Evolutionary conservation across 768 basidiomycete genomes (phyloP).

Genomic region (Obba rivulosa): DNA sequence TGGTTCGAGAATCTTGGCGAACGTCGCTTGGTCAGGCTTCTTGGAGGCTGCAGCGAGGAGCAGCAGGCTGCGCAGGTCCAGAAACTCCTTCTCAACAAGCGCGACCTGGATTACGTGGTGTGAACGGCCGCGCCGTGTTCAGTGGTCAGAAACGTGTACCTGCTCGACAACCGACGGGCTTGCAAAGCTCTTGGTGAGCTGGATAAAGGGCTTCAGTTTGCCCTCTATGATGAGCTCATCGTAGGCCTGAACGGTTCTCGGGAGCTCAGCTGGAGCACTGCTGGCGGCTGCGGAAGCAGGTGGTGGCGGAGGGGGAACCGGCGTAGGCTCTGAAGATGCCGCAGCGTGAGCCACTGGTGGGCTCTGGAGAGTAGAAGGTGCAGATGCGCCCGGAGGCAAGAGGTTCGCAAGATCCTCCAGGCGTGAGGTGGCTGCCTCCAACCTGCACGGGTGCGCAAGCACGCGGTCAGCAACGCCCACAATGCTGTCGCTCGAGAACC

Average conservation of each 20-base stretch:
- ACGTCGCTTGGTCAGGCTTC: constrained; percentile 64
- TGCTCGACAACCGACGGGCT: constrained; percentile 69
- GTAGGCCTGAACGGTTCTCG: constrained; percentile 66
- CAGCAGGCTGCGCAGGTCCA: constrained; percentile 64
- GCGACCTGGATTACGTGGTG: constrained; percentile 43
- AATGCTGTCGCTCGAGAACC: neutral
- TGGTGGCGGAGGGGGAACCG: constrained; percentile 25
- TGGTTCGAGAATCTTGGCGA: constrained; percentile 57
- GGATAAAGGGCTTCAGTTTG: constrained; percentile 68
- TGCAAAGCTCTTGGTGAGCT: constrained; percentile 67
- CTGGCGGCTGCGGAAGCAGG: constrained; percentile 33
- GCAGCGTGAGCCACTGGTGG: constrained; percentile 1
- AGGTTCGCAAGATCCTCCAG: constrained; percentile 83
- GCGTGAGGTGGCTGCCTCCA: constrained; percentile 90
- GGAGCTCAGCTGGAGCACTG: constrained; percentile 35
- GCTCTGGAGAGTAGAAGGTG: constrained; percentile 11
- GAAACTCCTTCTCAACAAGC: constrained; percentile 62
- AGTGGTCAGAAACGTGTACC: constrained; percentile 39
- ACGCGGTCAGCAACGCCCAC: constrained; percentile 14
- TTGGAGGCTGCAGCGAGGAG: constrained; percentile 65
- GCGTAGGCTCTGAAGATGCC: constrained; percentile 18
- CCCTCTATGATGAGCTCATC: constrained; percentile 69
- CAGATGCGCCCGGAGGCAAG: constrained; percentile 23
- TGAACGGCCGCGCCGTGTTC: neutral
- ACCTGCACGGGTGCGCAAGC: constrained; percentile 37